These are phyloP conservation scores for Trypanosomatidae sp. DNA, from an alignment of 208 protist genomes.

Conservation along the genomic window DNA sequence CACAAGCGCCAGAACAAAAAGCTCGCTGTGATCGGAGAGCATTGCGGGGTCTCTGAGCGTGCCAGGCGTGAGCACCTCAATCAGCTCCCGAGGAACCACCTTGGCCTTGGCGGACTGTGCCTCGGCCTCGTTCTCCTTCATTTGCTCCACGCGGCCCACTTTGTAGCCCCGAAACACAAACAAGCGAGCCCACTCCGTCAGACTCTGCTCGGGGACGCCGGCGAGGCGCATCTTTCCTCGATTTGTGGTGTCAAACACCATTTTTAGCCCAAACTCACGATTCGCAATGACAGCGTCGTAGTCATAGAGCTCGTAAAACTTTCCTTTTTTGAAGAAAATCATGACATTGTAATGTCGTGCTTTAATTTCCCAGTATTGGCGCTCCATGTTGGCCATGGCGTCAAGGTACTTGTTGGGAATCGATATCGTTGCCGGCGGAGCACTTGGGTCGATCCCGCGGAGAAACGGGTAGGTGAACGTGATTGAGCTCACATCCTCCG, in stretches of 20 bases:
- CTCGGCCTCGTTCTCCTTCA: slow-evolving; percentile 58
- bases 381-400: slow-evolving; percentile 92
- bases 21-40: slow-evolving; percentile 64
- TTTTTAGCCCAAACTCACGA: slow-evolving; percentile 93
- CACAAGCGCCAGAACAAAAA: slow-evolving; percentile 67
- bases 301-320: slow-evolving; percentile 97
- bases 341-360: slow-evolving; percentile 89
- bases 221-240: slow-evolving; percentile 92
- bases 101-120: slow-evolving; percentile 37
- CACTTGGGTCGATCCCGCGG: slow-evolving; percentile 47
- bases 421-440: slow-evolving; percentile 63
- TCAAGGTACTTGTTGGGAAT: slow-evolving; percentile 76
- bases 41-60: slow-evolving; percentile 89
- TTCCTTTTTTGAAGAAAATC: slow-evolving; percentile 97
- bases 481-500: slow-evolving; percentile 30
- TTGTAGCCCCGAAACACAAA: slow-evolving; percentile 95
- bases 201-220: slow-evolving; percentile 93
- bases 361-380: slow-evolving; percentile 97
- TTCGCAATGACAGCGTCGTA: slow-evolving; percentile 91
- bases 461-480: slow-evolving; percentile 83
- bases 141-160: slow-evolving; percentile 93
- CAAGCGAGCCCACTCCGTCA: slow-evolving; percentile 87
- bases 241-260: slow-evolving; percentile 87
- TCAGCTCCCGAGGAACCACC: slow-evolving; percentile 86
- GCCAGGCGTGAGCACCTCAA: slow-evolving; percentile 88